Evolutionary conservation across 129 eudicot species (phyloP), one percentile per base, ranked within the genome.

Genomic region (Arctium minus): DNA sequence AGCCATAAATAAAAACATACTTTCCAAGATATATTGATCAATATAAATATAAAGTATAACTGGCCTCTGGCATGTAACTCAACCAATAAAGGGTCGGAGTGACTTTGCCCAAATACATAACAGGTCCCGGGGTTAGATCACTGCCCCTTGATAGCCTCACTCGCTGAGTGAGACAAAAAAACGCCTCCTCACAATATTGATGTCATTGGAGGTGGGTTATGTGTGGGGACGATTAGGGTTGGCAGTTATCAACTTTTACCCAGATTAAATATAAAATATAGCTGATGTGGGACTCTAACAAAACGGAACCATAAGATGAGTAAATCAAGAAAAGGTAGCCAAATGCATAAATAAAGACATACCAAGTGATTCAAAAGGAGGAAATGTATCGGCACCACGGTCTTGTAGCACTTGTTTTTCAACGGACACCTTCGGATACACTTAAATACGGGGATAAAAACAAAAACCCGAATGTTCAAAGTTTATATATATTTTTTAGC

Each of bases 291-390:
- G 17, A 50, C n/a, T 50, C 18, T 3, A 13, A 44, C 40, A 37
- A 65, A 48, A 15, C 27, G 18, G 32, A 68, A 42, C 31, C 2
- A 50, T 6, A 50, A 53, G 65, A 53, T 5, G 18, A 53, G 65
- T 53, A 53, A 53, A 33, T 10, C 27, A 36, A 46, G 2, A 42
- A 3, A 72, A 36, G 29, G 15, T 72, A 72, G 6, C 46, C 6
- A 73, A 27, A 22, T 29, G 53, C 22, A 39, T 2, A 50, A 35
- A 31, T 8, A 8, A 8, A 76, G 56, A 53, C 82, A 4, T 83
- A 83, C 86, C 86, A 18, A 77, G 73, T 0, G 78, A 36, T 76
- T 83, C 72, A 17, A 50, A 48, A 8, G 62, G 37, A 76, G 71
- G 68, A 48, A 35, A 50, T 46, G 29, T 15, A 82, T 46, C 18